Base-by-base conservation (phyloP, 495 filamentous ascomycete genomes). In the Penicillium desertorum region DNA sequence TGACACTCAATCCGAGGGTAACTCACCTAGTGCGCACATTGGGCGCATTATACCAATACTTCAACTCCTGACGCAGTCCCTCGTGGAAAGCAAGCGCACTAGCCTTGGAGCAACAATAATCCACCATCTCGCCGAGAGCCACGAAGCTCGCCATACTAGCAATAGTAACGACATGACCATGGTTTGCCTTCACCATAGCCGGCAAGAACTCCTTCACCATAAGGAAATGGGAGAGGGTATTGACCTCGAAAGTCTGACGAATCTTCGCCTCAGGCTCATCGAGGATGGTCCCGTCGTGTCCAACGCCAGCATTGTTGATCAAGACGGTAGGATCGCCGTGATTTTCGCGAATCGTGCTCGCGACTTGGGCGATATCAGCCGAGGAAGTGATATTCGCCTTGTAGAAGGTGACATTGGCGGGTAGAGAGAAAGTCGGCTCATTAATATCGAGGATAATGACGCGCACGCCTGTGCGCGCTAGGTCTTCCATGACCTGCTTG, bases 261-360 rank as follows among this genome's bases (percentile, higher is more conserved):
- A 86, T 77, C 20, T 72, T 60, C 23, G 66, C 64, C 58, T 80
- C 76, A 8, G 77, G 54, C 34, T 76, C 71, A 0, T 79, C 69
- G 5, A 86, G 73, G 42, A 86, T 80, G 5, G 71, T 66, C 16
- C 70, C 68, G 16, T 76, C 70, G 32, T 71, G 66, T 30, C 71
- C 76, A 27, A 86, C 73, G 32, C 83, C 83, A 12, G 84, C 84
- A 54, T 87, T 87, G 74, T 86, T 86, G 61, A 86, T 67, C 43
- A 86, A 69, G 12, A 87, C 78, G 0, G 77, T 79, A 11, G 82
- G 77, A 41, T 78, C 67, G 56, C 83, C 76, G 32, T 78, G 71
- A 4, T 74, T 65, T 5, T 61, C 62, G 43, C 79, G 77, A 56
- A 87, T 77, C 2, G 69, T 63, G 37, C 71, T 68, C 6, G 74